Conservation (phyloP, 2,329 filamentous ascomycete genomes). For the Talaromyces sp. region DNA sequence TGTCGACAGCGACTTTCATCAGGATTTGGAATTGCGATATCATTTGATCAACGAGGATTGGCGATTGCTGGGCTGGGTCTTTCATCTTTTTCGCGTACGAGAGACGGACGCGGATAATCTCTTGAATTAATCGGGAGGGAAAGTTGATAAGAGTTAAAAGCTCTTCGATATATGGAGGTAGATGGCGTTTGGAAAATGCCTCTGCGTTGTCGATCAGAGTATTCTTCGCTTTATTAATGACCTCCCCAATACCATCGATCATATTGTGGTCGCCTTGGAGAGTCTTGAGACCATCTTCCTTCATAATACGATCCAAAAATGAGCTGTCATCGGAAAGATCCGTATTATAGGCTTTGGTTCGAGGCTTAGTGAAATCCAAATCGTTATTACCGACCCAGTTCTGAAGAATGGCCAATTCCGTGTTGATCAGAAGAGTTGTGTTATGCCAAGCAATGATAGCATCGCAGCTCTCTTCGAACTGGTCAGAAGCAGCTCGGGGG, state of each 20-base stretch:
- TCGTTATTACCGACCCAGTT: constrained; percentile 97
- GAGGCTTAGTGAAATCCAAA: constrained; percentile 77
- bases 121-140: constrained; percentile 88
- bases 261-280: constrained; percentile 79
- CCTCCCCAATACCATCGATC: constrained; percentile 72
- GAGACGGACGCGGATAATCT: constrained; percentile 87
- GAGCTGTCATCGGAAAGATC: constrained; percentile 83
- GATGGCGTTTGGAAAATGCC: constrained; percentile 78
- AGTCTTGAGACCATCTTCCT: constrained; percentile 90
- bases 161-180: constrained; percentile 95
- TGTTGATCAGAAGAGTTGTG: constrained; percentile 92
- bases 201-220: constrained; percentile 82
- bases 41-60: constrained; percentile 96
- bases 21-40: constrained; percentile 93
- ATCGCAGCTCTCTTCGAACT: constrained; percentile 77
- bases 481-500: constrained; percentile 66
- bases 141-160: constrained; percentile 95
- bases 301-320: constrained; percentile 89
- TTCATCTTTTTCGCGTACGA: constrained; percentile 93
- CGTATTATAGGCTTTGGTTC: constrained; percentile 62
- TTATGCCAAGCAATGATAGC: constrained; percentile 95
- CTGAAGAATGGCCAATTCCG: constrained; percentile 81
- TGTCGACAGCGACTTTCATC: constrained; percentile 82
- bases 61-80: constrained; percentile 83
- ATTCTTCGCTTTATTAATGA: constrained; percentile 88